phyloP scores from a whole-genome alignment of 768 basidiomycete species.

The Rhodosporidiobolus sp. region DNA sequence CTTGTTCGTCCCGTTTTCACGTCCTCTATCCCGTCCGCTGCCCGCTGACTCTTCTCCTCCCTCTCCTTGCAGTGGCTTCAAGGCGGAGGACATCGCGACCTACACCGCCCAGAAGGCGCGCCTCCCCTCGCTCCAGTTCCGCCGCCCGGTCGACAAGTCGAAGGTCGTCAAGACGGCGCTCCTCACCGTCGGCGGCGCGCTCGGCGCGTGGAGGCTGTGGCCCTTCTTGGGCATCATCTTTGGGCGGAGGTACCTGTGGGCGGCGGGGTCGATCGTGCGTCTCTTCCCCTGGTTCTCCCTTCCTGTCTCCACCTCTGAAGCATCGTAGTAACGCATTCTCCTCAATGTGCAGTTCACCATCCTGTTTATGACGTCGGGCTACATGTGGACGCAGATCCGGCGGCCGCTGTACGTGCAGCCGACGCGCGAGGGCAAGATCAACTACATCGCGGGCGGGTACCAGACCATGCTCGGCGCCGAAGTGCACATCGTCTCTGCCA shows the following conservation, averaged over 20 bases:
- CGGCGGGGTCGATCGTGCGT: slow-evolving; percentile 28
- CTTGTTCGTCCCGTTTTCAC: slow-evolving; percentile 43
- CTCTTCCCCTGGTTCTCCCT: slow-evolving; percentile 41
- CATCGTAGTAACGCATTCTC: slow-evolving; percentile 44
- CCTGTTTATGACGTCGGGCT: slow-evolving; percentile 81
- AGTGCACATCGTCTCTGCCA: slow-evolving; percentile 74
- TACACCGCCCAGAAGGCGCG: slow-evolving; percentile 73
- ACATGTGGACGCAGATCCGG: slow-evolving; percentile 95
- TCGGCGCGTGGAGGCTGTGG: slow-evolving; percentile 56
- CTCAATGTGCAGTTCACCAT: slow-evolving; percentile 57
- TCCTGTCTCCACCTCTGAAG: slow-evolving; percentile 36
- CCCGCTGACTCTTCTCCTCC: neutral
- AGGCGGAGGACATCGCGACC: slow-evolving; percentile 69
- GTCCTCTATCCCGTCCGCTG: neutral
- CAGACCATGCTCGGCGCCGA: slow-evolving; percentile 90
- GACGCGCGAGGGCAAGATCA: slow-evolving; percentile 52
- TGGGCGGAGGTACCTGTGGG: slow-evolving; percentile 46
- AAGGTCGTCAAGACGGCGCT: slow-evolving; percentile 56
- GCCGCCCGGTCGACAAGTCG: slow-evolving; percentile 61
- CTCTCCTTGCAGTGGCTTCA: slow-evolving; percentile 67
- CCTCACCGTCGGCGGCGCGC: slow-evolving; percentile 55
- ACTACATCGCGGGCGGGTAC: slow-evolving; percentile 82
- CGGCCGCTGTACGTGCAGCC: slow-evolving; percentile 64
- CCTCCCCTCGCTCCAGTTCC: slow-evolving; percentile 70
- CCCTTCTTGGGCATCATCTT: slow-evolving; percentile 61